Conservation (phyloP, 768 basidiomycete species). For the Rhodocollybia butyracea region DNA sequence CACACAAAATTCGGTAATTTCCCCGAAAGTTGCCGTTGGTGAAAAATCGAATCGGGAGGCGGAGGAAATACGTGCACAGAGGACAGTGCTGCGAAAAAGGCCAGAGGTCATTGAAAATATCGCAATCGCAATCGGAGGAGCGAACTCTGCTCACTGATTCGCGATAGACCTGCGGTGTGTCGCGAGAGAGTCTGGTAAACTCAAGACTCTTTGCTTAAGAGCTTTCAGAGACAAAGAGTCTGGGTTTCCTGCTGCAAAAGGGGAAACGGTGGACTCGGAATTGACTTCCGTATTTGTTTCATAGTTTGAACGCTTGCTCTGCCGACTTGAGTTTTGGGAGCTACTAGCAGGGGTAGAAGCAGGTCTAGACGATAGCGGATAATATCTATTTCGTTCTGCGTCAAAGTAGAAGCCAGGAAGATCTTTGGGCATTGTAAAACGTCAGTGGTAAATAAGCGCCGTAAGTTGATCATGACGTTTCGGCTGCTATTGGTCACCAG, state of each 20-base stretch:
- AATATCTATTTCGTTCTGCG: slow-evolving; percentile 48
- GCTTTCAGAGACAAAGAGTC: not conserved
- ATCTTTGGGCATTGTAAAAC: slow-evolving; percentile 39
- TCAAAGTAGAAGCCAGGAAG: slow-evolving; percentile 62
- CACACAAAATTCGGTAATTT: slow-evolving; percentile 47
- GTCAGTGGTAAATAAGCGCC: no score
- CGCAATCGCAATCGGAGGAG: not conserved
- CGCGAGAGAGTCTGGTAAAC: no score
- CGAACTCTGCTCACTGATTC: not conserved
- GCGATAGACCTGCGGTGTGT: not conserved
- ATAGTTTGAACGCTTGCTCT: no score
- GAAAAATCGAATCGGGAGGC: slow-evolving; percentile 15
- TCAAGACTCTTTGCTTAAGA: not conserved
- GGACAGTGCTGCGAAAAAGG: not conserved
- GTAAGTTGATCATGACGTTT: no score
- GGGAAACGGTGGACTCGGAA: not conserved
- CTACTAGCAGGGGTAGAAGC: slow-evolving; percentile 6
- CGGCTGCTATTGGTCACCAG: no score
- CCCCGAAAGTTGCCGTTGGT: slow-evolving; percentile 13
- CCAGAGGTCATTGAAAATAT: not conserved
- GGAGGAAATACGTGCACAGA: slow-evolving; percentile 2
- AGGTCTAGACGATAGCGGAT: slow-evolving; percentile 44
- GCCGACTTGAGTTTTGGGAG: not conserved
- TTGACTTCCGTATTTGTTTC: not conserved
- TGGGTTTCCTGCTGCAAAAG: not conserved